Percentiles rank a stretch among this genome's conserved stretches.
Conservation (phyloP, 2,329 filamentous ascomycete genomes). For the Elsinoe perseae region DNA sequence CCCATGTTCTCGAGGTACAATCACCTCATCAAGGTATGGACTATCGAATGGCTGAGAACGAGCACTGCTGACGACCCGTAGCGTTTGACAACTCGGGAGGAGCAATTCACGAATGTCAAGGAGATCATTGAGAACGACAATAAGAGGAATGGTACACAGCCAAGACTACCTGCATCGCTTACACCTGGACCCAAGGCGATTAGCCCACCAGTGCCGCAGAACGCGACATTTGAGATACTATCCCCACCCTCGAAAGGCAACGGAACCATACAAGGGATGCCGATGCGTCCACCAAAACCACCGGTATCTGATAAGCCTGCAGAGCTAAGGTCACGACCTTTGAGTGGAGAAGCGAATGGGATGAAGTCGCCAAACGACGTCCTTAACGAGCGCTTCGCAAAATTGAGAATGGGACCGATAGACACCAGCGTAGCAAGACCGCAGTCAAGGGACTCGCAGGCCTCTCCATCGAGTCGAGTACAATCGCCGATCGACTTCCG, state of each 20-base stretch:
- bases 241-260: conserved; percentile 18
- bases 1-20: conserved; percentile 16
- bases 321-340: conserved; percentile 4
- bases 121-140: conserved; percentile 46
- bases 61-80: conserved; percentile 13
- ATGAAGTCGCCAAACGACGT: conserved; percentile 38
- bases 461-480: conserved; percentile 32
- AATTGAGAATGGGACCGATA: conserved; percentile 21
- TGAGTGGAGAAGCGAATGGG: background rate
- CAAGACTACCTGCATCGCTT: conserved; percentile 13
- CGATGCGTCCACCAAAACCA: background rate
- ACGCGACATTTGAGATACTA: background rate
- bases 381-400: conserved; percentile 29
- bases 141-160: conserved; percentile 51
- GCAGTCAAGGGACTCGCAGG: conserved; percentile 25
- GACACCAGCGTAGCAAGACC: conserved; percentile 21
- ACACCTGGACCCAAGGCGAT: background rate
- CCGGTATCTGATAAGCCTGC: conserved; percentile 11
- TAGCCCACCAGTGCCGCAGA: background rate
- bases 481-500: conserved; percentile 35
- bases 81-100: conserved; percentile 28
- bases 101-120: conserved; percentile 42
- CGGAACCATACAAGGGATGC: background rate
- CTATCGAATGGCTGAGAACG: no score
- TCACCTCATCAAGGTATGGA: conserved; percentile 28